Conservation (phyloP, 2,329 filamentous ascomycete genomes). For the Fusarium foetens region DNA sequence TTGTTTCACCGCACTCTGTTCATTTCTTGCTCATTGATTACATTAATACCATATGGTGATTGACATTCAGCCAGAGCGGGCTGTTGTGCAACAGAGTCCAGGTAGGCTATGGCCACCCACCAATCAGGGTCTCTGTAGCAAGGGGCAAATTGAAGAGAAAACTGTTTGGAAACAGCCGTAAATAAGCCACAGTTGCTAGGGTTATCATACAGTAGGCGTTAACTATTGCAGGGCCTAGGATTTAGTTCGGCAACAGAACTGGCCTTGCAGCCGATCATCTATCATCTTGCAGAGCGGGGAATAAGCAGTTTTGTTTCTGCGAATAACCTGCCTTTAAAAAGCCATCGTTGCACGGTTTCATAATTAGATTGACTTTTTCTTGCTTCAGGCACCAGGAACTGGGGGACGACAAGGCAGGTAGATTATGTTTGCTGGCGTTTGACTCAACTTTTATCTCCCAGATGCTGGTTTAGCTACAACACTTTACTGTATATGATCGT, state of each 20-base stretch:
- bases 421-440: neutral
- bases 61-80: neutral
- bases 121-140: neutral
- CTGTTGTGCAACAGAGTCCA: neutral
- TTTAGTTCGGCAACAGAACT: neutral
- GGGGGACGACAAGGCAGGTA: neutral
- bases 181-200: too few relatives aligned
- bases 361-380: neutral
- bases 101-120: neutral
- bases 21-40: neutral
- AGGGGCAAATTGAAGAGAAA: neutral
- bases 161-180: neutral
- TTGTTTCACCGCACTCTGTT: too few relatives aligned
- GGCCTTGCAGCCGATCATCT: neutral
- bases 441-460: neutral
- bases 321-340: neutral
- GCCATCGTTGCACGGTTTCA: neutral
- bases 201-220: neutral
- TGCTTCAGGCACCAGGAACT: neutral
- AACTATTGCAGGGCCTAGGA: neutral
- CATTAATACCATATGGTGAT: neutral
- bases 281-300: neutral
- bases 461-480: neutral
- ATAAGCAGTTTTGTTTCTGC: neutral
- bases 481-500: too few relatives aligned